Percentiles rank a stretch among this genome's conserved stretches.
Conservation (phyloP, 2,329 filamentous ascomycete genomes). For the Exophiala spinifera region DNA sequence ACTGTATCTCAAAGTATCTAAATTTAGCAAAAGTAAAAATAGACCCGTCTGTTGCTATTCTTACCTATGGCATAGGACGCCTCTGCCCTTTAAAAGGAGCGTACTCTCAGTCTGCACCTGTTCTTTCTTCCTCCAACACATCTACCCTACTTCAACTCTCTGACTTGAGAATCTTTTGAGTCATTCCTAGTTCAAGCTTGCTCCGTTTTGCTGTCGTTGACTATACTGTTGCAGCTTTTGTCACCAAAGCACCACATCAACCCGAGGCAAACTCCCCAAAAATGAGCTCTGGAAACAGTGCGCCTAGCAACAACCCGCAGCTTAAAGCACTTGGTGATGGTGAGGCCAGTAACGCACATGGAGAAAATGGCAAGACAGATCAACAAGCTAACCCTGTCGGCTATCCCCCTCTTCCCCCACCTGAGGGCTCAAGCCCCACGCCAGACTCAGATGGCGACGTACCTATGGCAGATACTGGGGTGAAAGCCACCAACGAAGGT, state of each 20-base stretch:
- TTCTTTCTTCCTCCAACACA: not conserved
- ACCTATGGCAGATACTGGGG: not conserved
- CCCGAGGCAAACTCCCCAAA: not conserved
- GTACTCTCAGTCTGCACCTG: not conserved
- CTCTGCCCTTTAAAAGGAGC: not conserved
- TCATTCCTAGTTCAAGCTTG: not conserved
- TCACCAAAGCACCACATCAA: not conserved
- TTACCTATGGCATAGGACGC: not conserved
- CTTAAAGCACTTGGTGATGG: not conserved
- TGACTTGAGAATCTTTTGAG: not conserved
- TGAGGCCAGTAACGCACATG: not conserved
- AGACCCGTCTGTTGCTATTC: not conserved
- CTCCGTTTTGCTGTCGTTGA: not conserved
- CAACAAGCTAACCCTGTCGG: not conserved
- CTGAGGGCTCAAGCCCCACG: not conserved
- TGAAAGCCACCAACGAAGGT: not conserved
- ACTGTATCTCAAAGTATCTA: not conserved
- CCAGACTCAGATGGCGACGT: not conserved
- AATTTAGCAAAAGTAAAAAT: slow-evolving; percentile 4
- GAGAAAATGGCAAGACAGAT: not conserved
- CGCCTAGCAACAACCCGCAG: not conserved
- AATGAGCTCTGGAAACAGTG: not conserved
- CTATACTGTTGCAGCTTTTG: not conserved
- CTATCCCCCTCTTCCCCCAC: not conserved
- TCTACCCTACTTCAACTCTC: not conserved